These are phyloP conservation scores for Pelagophyceae sp. DNA, from an alignment of 352 stramenopile genomes.

Conservation along the genomic window DNA sequence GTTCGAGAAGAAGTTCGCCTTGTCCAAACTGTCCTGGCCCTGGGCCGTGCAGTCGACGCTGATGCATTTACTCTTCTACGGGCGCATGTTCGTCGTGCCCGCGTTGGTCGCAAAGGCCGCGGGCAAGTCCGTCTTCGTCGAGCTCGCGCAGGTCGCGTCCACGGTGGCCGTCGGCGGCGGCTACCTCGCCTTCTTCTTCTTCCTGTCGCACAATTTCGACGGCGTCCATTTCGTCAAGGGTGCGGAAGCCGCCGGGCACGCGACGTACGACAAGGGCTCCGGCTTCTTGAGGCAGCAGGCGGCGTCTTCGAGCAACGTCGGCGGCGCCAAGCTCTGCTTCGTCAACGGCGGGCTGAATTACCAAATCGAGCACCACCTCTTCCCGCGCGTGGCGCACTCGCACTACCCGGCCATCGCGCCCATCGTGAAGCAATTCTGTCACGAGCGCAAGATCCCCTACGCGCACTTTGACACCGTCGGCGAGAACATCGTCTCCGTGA, in stretches of 20 bases:
- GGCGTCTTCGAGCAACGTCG: slow-evolving; percentile 59
- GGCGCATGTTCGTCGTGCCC: slow-evolving; percentile 16
- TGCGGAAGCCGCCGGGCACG: slow-evolving; percentile 24
- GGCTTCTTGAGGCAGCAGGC: slow-evolving; percentile 61
- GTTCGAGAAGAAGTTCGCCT: neutral
- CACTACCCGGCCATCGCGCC: slow-evolving; percentile 69
- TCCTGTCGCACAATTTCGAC: slow-evolving; percentile 68
- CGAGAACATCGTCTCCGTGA: slow-evolving; percentile 57
- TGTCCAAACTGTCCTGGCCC: neutral
- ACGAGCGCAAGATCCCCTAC: slow-evolving; percentile 61
- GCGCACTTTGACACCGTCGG: slow-evolving; percentile 58
- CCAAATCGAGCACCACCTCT: slow-evolving; percentile 77
- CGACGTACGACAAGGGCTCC: slow-evolving; percentile 40
- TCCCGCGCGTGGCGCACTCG: slow-evolving; percentile 60
- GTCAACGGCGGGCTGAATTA: slow-evolving; percentile 72
- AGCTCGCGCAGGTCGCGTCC: neutral
- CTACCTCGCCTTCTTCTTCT: slow-evolving; percentile 55
- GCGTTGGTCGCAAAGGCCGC: neutral
- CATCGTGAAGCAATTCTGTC: slow-evolving; percentile 56
- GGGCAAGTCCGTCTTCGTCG: neutral
- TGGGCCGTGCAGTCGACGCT: neutral
- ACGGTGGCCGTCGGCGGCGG: slow-evolving; percentile 21
- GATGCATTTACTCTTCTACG: slow-evolving; percentile 21
- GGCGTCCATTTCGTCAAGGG: slow-evolving; percentile 26
- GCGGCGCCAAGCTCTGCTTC: slow-evolving; percentile 48